Conservation (phyloP, 2,329 filamentous ascomycete genomes). For the Talaromyces amestolkiae region DNA sequence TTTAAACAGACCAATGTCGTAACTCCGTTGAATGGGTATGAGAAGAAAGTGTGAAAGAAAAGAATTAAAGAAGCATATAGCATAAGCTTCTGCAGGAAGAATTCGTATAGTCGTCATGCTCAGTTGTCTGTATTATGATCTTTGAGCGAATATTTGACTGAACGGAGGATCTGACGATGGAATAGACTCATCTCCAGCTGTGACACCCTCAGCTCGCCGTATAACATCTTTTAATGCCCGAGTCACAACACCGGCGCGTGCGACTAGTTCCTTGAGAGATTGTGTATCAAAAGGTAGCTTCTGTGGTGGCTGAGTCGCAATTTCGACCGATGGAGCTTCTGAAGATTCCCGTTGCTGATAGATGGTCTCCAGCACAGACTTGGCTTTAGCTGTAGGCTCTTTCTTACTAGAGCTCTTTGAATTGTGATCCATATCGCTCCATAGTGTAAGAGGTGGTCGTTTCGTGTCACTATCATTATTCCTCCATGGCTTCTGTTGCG, state of each 20-base stretch:
- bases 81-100: neutral
- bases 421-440: constrained; percentile 29
- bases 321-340: constrained; percentile 26
- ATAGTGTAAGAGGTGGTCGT: constrained; percentile 29
- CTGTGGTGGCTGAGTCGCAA: constrained; percentile 28
- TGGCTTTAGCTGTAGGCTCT: constrained; percentile 59
- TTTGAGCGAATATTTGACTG: constrained; percentile 48
- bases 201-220: constrained; percentile 49
- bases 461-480: constrained; percentile 33
- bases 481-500: constrained; percentile 31
- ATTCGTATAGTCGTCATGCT: constrained; percentile 1
- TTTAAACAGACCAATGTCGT: neutral
- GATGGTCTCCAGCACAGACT: constrained; percentile 60
- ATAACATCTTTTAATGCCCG: constrained; percentile 51
- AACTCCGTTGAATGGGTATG: neutral
- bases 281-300: constrained; percentile 67
- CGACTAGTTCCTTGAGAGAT: constrained; percentile 61
- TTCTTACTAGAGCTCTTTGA: constrained; percentile 46
- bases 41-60: neutral
- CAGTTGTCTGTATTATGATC: neutral
- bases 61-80: neutral
- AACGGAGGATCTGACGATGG: constrained; percentile 45
- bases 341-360: constrained; percentile 48
- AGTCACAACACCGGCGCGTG: constrained; percentile 49
- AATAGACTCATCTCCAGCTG: constrained; percentile 28